Conservation (phyloP, 495 filamentous ascomycete genomes). For the Penicillium odoratum region DNA sequence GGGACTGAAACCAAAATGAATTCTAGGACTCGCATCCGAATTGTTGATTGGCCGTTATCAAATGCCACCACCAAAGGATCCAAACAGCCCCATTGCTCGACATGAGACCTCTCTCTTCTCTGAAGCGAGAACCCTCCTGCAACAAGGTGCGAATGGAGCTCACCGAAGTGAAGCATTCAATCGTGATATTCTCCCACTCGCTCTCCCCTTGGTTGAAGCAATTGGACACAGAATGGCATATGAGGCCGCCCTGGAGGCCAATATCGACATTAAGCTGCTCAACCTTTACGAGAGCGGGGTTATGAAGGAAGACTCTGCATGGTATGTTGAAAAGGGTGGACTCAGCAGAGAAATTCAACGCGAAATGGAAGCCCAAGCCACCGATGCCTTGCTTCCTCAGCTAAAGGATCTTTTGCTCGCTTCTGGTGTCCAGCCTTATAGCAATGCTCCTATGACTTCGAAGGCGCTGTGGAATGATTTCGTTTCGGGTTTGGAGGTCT, state of each 20-base stretch:
- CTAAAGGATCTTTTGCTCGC: conserved; percentile 14
- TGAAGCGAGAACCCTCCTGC: conserved; percentile 21
- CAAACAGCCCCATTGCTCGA: conserved; percentile 23
- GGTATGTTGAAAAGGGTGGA: conserved; percentile 29
- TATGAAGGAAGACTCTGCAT: conserved; percentile 30
- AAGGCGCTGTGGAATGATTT: conserved; percentile 3
- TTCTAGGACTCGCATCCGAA: conserved; percentile 35
- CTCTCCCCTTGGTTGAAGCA: conserved; percentile 28
- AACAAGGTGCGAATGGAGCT: conserved; percentile 5
- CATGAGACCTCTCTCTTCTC: conserved; percentile 34
- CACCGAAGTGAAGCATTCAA: conserved; percentile 32
- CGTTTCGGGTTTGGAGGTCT: conserved; percentile 1
- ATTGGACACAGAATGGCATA: conserved; percentile 10
- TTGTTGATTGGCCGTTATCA: conserved; percentile 37
- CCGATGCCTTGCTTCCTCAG: conserved; percentile 20
- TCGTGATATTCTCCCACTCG: conserved; percentile 31
- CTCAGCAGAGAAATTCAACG: conserved; percentile 12
- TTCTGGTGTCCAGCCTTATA: conserved; percentile 14
- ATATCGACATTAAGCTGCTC: conserved; percentile 21
- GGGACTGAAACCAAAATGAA: background rate
- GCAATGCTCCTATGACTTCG: conserved; percentile 23
- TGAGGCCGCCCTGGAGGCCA: too few species aligned
- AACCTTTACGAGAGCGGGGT: conserved; percentile 30
- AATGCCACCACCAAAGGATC: conserved; percentile 25
- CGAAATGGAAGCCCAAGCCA: conserved; percentile 21